Conservation (phyloP, 352 stramenopile species). For the Discostella stelligera region DNA sequence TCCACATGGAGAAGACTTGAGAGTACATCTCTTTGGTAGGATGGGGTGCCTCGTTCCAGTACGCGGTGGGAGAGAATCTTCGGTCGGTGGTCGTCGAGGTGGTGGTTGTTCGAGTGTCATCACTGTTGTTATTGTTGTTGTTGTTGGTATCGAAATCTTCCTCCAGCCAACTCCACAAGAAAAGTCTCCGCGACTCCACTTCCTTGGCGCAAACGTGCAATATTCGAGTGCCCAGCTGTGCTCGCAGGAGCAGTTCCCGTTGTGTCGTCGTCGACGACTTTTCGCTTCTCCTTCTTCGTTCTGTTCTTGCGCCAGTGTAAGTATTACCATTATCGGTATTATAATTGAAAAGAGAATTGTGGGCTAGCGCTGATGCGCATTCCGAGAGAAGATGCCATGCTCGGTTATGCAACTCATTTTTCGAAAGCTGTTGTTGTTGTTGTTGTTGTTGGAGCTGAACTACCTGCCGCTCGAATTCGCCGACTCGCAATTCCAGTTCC, state of each 20-base stretch:
- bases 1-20: conserved; percentile 30
- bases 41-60: conserved; percentile 43
- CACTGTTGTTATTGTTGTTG: neutral
- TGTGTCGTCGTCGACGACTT: conserved; percentile 4
- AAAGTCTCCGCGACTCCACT: conserved; percentile 24
- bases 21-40: conserved; percentile 46
- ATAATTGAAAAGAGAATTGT: neutral
- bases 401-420: conserved; percentile 28
- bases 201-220: conserved; percentile 34
- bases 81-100: conserved; percentile 5
- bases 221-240: conserved; percentile 29
- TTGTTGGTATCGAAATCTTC: neutral
- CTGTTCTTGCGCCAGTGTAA: neutral
- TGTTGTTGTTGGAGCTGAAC: neutral
- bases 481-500: conserved; percentile 19
- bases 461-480: conserved; percentile 26
- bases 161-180: conserved; percentile 36
- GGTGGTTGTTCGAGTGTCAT: neutral
- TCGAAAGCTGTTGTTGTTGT: conserved; percentile 11
- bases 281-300: conserved; percentile 1
- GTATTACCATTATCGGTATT: neutral
- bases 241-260: conserved; percentile 13
- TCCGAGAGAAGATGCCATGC: conserved; percentile 33
- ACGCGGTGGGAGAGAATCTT: conserved; percentile 37
- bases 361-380: conserved; percentile 5